Conservation (phyloP, 768 basidiomycete species). For the Mycena filopes region DNA sequence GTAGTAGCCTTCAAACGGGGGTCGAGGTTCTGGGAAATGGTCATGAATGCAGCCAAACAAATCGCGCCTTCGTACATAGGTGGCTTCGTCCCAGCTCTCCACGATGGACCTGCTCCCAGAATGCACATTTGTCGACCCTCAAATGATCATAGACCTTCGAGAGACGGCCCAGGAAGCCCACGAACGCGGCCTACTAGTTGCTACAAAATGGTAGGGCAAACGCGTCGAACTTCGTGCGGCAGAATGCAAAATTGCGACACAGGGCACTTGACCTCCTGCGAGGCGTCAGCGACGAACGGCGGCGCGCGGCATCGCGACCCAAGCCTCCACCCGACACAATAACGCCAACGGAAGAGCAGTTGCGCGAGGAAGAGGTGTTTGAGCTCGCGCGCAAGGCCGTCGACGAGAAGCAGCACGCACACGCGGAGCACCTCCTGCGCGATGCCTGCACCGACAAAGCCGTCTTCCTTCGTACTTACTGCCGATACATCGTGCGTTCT, state of each 20-base stretch:
- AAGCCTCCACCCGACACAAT: constrained; percentile 31
- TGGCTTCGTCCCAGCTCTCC: too few species aligned
- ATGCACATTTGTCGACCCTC: constrained; percentile 42
- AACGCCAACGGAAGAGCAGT: constrained; percentile 49
- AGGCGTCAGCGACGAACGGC: constrained; percentile 49
- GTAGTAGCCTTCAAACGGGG: too few species aligned
- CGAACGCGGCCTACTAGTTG: constrained; percentile 59
- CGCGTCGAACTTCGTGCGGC: not conserved
- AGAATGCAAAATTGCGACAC: not conserved
- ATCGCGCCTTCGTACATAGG: too few species aligned
- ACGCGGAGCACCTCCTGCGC: constrained; percentile 62
- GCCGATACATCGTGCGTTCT: constrained; percentile 29
- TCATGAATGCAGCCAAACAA: too few species aligned
- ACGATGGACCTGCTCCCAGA: constrained; percentile 14
- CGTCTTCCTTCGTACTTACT: constrained; percentile 29
- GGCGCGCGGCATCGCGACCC: constrained; percentile 39
- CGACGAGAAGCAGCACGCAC: constrained; percentile 67
- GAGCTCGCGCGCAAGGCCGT: constrained; percentile 64
- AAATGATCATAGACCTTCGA: constrained; percentile 52
- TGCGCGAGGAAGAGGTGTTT: constrained; percentile 63
- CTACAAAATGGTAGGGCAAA: constrained; percentile 59
- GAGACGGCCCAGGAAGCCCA: constrained; percentile 63
- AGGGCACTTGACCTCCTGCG: constrained; percentile 69
- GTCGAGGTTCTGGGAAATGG: too few species aligned
- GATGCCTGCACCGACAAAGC: constrained; percentile 57